phyloP scores from a whole-genome alignment of 108 stramenopile species.

The Schizochytrium sp. region DNA sequence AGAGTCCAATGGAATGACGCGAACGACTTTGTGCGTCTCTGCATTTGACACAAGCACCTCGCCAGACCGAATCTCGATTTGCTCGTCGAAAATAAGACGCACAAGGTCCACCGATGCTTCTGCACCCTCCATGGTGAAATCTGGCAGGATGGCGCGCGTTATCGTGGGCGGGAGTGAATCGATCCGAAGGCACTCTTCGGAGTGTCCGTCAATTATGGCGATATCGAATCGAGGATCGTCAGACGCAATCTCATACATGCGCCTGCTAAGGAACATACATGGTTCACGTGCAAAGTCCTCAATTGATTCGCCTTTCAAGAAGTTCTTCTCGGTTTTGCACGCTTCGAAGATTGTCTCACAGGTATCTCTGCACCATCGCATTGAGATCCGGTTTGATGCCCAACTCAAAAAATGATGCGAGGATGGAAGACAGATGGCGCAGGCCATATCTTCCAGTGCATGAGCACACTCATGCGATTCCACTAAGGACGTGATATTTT shows the following conservation, averaged over 20 bases:
- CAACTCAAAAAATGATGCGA: neutral
- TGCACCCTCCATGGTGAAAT: neutral
- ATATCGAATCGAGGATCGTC: neutral
- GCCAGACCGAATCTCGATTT: neutral
- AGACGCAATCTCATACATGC: neutral
- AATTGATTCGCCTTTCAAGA: too few relatives aligned
- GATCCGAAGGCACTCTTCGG: neutral
- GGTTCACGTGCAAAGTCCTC: too few relatives aligned
- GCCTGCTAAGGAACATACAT: neutral
- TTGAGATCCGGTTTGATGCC: neutral
- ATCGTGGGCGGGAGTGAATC: neutral
- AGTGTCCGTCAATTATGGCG: neutral
- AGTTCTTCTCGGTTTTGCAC: neutral
- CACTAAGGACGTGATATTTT: neutral
- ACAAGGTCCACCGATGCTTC: neutral
- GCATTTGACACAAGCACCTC: neutral
- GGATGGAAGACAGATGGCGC: neutral
- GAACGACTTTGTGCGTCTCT: too few relatives aligned
- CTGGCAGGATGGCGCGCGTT: neutral
- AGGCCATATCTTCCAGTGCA: neutral
- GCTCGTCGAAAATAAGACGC: neutral
- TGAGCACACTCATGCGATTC: neutral
- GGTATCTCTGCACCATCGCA: neutral
- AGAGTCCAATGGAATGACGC: too few relatives aligned
- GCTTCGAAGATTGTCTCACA: neutral